phyloP scores from a whole-genome alignment of 805 yeast genomes.

The Vanderwaltozyma verrucispora region DNA sequence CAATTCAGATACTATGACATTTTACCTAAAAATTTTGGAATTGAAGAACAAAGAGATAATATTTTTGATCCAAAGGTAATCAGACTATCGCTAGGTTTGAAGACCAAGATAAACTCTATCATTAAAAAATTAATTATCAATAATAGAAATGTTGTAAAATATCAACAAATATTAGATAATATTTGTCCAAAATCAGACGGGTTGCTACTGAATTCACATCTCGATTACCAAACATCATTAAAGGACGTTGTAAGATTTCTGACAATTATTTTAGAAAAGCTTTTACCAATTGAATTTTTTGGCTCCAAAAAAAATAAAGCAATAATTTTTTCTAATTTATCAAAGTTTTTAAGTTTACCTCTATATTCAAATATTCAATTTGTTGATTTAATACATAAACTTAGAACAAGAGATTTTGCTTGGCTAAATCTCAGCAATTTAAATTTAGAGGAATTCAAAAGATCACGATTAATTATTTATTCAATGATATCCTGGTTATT shows the following conservation, averaged over 20 bases:
- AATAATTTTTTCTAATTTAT: conserved; percentile 29
- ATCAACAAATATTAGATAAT: conserved; percentile 30
- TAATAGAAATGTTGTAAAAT: conserved; percentile 27
- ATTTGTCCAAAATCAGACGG: conserved; percentile 22
- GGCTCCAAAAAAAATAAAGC: conserved; percentile 45
- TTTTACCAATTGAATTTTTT: conserved; percentile 42
- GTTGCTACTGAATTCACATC: conserved; percentile 13
- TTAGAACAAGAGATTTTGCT: conserved; percentile 32
- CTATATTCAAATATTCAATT: conserved; percentile 30
- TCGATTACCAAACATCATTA: conserved; percentile 27
- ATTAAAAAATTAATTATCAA: conserved; percentile 19
- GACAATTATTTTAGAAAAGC: conserved; percentile 33
- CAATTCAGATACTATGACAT: conserved; percentile 2
- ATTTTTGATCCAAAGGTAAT: conserved; percentile 17
- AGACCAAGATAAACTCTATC: conserved; percentile 4
- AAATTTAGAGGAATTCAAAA: conserved; percentile 34
- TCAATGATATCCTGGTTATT: conserved; percentile 53
- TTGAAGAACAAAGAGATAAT: conserved; percentile 5
- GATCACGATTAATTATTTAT: conserved; percentile 30
- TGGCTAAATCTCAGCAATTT: conserved; percentile 39
- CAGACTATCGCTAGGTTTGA: conserved; percentile 13
- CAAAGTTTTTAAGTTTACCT: conserved; percentile 30
- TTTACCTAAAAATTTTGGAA: conserved; percentile 6
- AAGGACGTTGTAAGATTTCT: conserved; percentile 34
- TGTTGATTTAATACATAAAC: conserved; percentile 23